phyloP scores from a whole-genome alignment of 805 yeast species.

The Suhomyces emberorum region DNA sequence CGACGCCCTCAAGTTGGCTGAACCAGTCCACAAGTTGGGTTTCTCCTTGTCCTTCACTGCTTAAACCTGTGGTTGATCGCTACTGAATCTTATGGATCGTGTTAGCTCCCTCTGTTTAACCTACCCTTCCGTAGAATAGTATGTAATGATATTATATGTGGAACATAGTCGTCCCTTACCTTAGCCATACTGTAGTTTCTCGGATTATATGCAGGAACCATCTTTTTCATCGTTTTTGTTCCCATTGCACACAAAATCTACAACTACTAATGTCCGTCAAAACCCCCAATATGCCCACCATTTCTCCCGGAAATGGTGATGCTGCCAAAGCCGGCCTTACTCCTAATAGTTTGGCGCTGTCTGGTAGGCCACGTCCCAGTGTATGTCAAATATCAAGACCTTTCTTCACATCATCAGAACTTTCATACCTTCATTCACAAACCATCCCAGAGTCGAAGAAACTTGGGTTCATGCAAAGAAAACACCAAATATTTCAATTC shows the following conservation, averaged over 20 bases:
- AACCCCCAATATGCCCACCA: not conserved
- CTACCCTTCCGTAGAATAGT: not conserved
- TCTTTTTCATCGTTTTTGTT: too few species aligned
- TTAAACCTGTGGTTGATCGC: conserved; percentile 38
- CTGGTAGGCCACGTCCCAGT: conserved; percentile 1
- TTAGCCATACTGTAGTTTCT: too few species aligned
- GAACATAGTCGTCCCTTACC: too few species aligned
- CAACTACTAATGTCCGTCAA: not conserved
- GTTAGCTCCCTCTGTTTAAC: not conserved
- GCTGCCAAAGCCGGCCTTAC: not conserved
- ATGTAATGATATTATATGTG: not conserved
- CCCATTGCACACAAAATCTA: too few species aligned
- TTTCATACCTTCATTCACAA: conserved; percentile 46
- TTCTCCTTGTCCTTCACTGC: conserved; percentile 91
- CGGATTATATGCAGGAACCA: too few species aligned
- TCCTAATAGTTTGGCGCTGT: not conserved
- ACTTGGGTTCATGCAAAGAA: conserved; percentile 46
- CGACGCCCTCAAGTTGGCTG: conserved; percentile 92
- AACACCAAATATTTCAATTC: conserved; percentile 52
- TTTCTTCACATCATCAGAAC: conserved; percentile 52
- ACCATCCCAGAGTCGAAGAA: conserved; percentile 51
- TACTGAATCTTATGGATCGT: not conserved
- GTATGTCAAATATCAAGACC: conserved; percentile 53
- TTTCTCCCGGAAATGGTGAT: not conserved
- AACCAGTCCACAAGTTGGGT: conserved; percentile 98